Conservation (phyloP, 164 flowering plant genomes). For the Malania oleifera region DNA sequence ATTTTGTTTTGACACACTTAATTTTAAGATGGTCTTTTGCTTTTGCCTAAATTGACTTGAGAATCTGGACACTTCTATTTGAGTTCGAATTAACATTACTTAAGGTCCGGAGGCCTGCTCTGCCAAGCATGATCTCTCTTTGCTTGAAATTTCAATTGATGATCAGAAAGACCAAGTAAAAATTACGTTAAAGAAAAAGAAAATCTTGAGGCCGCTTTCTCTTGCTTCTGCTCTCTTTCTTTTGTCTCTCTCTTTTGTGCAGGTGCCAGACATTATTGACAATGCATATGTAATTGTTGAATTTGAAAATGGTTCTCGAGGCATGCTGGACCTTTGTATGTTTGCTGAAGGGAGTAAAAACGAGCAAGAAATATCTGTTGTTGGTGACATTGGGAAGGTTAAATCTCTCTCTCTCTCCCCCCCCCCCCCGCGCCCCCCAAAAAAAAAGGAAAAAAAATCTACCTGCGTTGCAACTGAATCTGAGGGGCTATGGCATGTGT, state of each 20-base stretch:
- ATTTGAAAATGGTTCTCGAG: constrained; percentile 83
- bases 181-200: no score
- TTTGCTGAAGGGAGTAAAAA: constrained; percentile 98
- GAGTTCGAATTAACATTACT: no score
- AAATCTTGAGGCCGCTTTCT: background rate
- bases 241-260: background rate
- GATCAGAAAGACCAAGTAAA: background rate
- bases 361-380: constrained; percentile 96
- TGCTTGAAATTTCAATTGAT: background rate
- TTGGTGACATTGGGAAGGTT: constrained; percentile 90
- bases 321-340: constrained; percentile 96
- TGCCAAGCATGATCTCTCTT: background rate
- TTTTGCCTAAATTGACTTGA: no score
- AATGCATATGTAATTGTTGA: constrained; percentile 91
- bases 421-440: no score
- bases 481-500: no score
- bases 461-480: no score
- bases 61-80: no score
- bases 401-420: constrained; percentile 3
- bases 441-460: no score
- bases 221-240: background rate
- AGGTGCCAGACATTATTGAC: constrained; percentile 96
- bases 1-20: no score
- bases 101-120: no score
- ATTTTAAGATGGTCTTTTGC: no score